Evolutionary conservation across 257 asterid genomes (phyloP).

Genomic region (Fraxinus quadrangulata): DNA sequence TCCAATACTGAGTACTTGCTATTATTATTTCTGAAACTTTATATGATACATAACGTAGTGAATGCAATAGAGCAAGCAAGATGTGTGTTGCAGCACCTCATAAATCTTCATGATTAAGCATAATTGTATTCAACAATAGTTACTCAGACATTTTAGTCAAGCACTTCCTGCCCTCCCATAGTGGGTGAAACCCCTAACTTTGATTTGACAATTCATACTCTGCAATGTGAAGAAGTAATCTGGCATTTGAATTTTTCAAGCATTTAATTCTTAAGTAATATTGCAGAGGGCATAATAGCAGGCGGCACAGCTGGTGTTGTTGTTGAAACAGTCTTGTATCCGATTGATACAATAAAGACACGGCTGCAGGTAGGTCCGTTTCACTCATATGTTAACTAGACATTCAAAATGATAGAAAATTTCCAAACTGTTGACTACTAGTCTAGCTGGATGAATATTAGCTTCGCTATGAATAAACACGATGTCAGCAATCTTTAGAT

Average conservation of each 20-base stretch:
- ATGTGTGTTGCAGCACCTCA: slow-evolving; percentile 6
- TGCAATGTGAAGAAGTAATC: neutral
- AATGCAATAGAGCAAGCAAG: neutral
- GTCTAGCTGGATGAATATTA: neutral
- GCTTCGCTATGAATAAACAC: neutral
- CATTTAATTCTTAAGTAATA: slow-evolving; percentile 8
- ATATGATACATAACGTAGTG: neutral
- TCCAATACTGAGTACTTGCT: slow-evolving; percentile 1
- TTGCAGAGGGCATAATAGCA: slow-evolving; percentile 89
- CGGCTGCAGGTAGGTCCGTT: slow-evolving; percentile 74
- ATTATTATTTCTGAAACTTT: slow-evolving; percentile 17
- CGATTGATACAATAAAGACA: slow-evolving; percentile 93
- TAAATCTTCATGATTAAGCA: neutral
- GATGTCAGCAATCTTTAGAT: neutral
- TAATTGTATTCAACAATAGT: neutral
- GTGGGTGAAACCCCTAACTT: slow-evolving; percentile 1
- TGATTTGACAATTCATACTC: neutral
- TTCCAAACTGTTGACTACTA: neutral
- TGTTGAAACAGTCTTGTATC: slow-evolving; percentile 89
- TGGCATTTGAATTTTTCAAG: neutral
- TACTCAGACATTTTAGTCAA: neutral
- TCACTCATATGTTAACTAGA: neutral
- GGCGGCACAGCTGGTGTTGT: slow-evolving; percentile 95
- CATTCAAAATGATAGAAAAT: neutral
- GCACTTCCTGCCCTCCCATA: neutral